Evolutionary conservation across 306 rosid genomes (phyloP), one percentile per base, ranked within the genome.

Genomic region (Sicyos edulis): DNA sequence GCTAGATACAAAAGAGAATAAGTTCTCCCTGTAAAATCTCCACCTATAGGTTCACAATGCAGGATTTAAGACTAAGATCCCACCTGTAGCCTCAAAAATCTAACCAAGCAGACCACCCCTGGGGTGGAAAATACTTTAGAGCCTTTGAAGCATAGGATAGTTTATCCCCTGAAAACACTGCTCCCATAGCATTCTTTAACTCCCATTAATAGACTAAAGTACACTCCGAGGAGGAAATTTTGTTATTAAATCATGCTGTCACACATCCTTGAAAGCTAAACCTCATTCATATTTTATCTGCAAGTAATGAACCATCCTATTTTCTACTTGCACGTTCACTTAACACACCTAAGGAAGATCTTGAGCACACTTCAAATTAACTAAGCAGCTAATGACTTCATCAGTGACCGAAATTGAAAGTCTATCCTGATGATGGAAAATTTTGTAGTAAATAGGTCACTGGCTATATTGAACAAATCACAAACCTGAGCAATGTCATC

Each of bases 401-500:
- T 10, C 15, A 4, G 26, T 16, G 50, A 63, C 68, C 5, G 3
- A 11, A 64, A 10, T 11, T 10, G 6, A 42, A 19, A 19, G 22
- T 42, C 29, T 4, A 2, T 6, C 32, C 52, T 9, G 2, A 64
- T 10, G 52, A 64, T 44, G 34, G 34, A 6, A 65, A 20, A 44
- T 5, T 21, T 6, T 47, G 14, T 51, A 26, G 44, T 34, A 47
- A n/a, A 69, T 50, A 69, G 22, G 37, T 22, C 1, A 7, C 17
- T 62, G 12, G 49, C 22, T 50, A 69, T 4, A 67, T 49, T 49
- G 4, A 26, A 76, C 9, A 20, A 9, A 34, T 16, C 59, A 79
- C 82, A 72, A 80, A 95, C 99, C 97, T 70, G 78, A 50, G 85
- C 84, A 63, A 86, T 81, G 55, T 88, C 89, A 7, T 71, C 49